Evolutionary conservation across 1,284 basidiomycete species (phyloP).

Genomic region (Fistulina hepatica): DNA sequence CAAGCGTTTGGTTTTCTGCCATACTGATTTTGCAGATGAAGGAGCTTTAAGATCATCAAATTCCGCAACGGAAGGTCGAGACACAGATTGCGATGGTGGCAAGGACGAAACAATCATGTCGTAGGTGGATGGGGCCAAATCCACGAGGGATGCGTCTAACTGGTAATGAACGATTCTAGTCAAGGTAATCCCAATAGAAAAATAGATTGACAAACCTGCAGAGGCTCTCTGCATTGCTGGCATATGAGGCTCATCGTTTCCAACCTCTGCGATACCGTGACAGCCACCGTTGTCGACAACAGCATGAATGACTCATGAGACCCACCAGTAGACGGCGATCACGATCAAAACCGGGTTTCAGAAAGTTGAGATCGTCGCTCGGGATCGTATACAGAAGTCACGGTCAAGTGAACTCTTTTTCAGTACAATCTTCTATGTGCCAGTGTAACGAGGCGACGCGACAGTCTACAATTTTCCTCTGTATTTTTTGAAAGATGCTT

Average conservation of each 20-base stretch:
- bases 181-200: slow-evolving; percentile 5
- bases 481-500: slow-evolving; percentile 69
- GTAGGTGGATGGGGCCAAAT: slow-evolving; percentile 76
- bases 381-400: not conserved
- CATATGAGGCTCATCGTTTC: slow-evolving; percentile 57
- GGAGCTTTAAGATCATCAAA: slow-evolving; percentile 45
- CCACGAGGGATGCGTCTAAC: slow-evolving; percentile 77
- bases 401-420: no score
- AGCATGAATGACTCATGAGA: not conserved
- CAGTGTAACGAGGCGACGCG: no score
- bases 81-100: slow-evolving; percentile 35
- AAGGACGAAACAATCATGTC: slow-evolving; percentile 73
- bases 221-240: slow-evolving; percentile 80
- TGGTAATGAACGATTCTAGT: slow-evolving; percentile 33
- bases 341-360: not conserved
- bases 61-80: slow-evolving; percentile 36
- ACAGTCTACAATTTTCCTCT: slow-evolving; percentile 63
- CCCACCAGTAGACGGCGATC: not conserved
- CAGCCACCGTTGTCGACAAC: slow-evolving; percentile 2
- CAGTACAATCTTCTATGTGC: no score
- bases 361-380: not conserved
- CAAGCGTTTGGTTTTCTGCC: no score
- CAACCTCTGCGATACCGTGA: slow-evolving; percentile 1
- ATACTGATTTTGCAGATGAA: slow-evolving; percentile 46
- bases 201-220: slow-evolving; percentile 43